These are phyloP conservation scores for Xerocomus potaroensis DNA, from an alignment of 768 basidiomycete species.

Conservation along the genomic window DNA sequence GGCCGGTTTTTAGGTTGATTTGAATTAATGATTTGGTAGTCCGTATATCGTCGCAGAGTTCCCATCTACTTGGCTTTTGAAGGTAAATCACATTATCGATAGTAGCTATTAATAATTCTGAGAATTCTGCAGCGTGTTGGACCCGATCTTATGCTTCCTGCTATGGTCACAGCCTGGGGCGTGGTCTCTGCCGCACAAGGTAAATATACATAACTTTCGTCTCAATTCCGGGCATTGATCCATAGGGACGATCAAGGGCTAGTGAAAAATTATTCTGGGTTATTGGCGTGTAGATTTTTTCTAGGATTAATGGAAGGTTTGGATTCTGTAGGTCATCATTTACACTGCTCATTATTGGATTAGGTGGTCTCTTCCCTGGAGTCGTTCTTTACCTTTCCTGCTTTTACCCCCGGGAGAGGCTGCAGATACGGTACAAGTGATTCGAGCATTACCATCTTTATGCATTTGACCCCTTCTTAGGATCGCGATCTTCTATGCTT, in stretches of 20 bases:
- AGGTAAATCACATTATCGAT: slow-evolving; percentile 25
- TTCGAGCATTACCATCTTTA: background rate
- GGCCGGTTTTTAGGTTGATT: background rate
- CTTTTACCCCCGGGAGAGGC: slow-evolving; percentile 35
- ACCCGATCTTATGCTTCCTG: slow-evolving; percentile 55
- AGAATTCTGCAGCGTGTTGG: slow-evolving; percentile 37
- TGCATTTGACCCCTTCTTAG: slow-evolving; percentile 22
- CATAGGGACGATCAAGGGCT: slow-evolving; percentile 31
- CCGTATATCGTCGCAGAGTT: slow-evolving; percentile 55
- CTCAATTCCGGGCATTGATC: background rate
- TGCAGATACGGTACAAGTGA: slow-evolving; percentile 21
- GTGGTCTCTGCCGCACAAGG: slow-evolving; percentile 58
- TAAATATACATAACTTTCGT: slow-evolving; percentile 9
- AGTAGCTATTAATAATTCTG: background rate
- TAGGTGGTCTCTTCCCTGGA: slow-evolving; percentile 58
- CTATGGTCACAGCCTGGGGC: slow-evolving; percentile 64
- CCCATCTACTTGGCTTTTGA: slow-evolving; percentile 57
- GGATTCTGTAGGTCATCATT: background rate
- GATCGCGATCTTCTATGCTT: slow-evolving; percentile 36
- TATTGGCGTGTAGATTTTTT: slow-evolving; percentile 46
- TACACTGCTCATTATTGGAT: slow-evolving; percentile 2
- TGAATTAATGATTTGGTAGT: slow-evolving; percentile 9
- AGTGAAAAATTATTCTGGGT: slow-evolving; percentile 47
- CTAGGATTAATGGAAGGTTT: slow-evolving; percentile 58
- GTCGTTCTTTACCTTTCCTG: slow-evolving; percentile 54